Conservation (phyloP, 257 asterid species). For the Gardenia jasminoides region DNA sequence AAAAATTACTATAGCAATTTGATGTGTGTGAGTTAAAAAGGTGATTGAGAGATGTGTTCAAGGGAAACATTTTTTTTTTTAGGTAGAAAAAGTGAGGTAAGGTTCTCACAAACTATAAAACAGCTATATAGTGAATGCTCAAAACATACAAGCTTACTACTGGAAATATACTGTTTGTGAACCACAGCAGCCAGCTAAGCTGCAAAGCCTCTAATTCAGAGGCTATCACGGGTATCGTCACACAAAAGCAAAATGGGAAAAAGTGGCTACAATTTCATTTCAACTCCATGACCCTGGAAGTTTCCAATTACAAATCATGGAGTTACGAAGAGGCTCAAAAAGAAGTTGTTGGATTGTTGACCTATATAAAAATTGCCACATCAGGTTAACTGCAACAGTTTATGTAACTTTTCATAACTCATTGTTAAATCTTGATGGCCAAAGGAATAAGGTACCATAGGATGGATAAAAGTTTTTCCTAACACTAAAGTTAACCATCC, state of each 20-base stretch:
- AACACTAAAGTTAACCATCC: not conserved
- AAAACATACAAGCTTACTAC: not conserved
- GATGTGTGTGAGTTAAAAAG: too few species aligned
- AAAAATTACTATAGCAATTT: too few species aligned
- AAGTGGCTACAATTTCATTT: not conserved
- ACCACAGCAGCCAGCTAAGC: too few species aligned
- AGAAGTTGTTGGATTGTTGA: not conserved
- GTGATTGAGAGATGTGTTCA: too few species aligned
- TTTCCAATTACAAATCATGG: not conserved
- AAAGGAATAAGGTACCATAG: not conserved
- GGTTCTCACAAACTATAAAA: not conserved
- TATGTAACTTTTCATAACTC: not conserved
- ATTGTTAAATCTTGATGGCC: not conserved
- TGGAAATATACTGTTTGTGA: too few species aligned
- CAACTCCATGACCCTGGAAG: not conserved
- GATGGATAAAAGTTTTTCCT: not conserved
- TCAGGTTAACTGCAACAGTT: not conserved
- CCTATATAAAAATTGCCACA: not conserved
- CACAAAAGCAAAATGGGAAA: not conserved
- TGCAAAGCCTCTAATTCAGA: not conserved
- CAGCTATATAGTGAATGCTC: not conserved
- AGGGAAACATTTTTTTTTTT: too few species aligned
- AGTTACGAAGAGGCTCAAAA: not conserved
- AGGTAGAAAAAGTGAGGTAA: too few species aligned
- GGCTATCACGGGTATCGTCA: not conserved